Base-by-base conservation (phyloP, 2,329 filamentous ascomycete genomes). In the Sarocladium kiliense region DNA sequence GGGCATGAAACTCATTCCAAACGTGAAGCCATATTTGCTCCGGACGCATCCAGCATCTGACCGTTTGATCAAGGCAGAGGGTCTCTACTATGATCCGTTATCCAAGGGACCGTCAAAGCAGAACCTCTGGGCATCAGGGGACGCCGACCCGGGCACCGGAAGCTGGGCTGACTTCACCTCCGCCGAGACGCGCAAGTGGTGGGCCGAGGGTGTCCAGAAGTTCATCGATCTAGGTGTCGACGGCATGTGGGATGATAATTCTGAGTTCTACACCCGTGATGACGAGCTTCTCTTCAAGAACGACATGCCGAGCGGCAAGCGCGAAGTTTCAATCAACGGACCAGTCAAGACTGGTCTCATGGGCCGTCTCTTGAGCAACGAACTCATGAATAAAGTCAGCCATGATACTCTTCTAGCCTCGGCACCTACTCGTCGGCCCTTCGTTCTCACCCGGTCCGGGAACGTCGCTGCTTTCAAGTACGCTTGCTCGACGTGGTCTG, bases 261-360 rank as follows among this genome's bases (percentile, higher is more conserved):
- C 47, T n/a, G 47, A 51, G 47, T 51, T 51, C 30, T 51, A 51
- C 30, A 51, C 27, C 11, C 47, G 47, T 10, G 47, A 51, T 36
- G 47, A 51, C 18, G 47, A 51, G n/a, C 27, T 51, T 21, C 47
- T 51, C 47, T 51, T 51, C 47, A 51, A 51, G 47, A 51, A 51
- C 27, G 27, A 51, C 30, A 51, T 51, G 47, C 47, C 47, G 18
- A 23, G 16, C 4, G 47, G 47, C 9, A 51, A 36, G 21, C 47
- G 47, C 14, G 47, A 51, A 18, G 47, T 27, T 4, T 23, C 47
- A 3, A 34, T 36, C 4, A 27, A 34, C 6, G 47, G 47, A 19
- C 47, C 47, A 21, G 47, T 51, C 27, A 51, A 19, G 27, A 51
- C 47, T 4, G 47, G 47, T 14, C 27, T 51, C 9, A 51, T 51